A percentile compares a stretch with the other conserved stretches of the same genome.
Conservation (phyloP, 108 stramenopile genomes). For the Discostella pseudostelligera region DNA sequence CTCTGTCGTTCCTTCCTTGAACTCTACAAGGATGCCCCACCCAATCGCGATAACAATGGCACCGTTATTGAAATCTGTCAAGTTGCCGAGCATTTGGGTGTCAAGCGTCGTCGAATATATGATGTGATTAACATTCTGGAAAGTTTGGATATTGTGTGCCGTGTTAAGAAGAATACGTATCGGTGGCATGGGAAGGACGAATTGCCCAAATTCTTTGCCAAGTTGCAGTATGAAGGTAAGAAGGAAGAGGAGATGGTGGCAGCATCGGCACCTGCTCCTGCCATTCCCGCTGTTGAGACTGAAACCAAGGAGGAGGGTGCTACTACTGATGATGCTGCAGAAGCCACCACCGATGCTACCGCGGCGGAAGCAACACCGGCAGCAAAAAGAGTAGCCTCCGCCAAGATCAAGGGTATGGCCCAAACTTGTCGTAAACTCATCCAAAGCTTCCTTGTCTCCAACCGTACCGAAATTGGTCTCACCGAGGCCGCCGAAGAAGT, state of each 20-base stretch:
- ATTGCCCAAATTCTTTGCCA: constrained; percentile 59
- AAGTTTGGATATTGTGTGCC: constrained; percentile 67
- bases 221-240: constrained; percentile 64
- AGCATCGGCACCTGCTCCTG: no score
- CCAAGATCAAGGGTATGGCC: constrained; percentile 75
- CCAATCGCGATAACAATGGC: constrained; percentile 40
- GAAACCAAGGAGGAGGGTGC: neutral
- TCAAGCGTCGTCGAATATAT: constrained; percentile 91
- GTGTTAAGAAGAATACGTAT: constrained; percentile 90
- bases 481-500: constrained; percentile 79
- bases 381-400: neutral
- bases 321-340: no score
- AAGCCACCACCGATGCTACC: neutral
- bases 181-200: constrained; percentile 75
- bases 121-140: constrained; percentile 96
- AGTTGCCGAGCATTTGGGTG: constrained; percentile 75
- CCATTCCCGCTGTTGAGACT: no score
- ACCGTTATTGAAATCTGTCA: constrained; percentile 55
- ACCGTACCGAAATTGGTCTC: constrained; percentile 49
- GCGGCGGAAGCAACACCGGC: neutral
- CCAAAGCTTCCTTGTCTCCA: constrained; percentile 82
- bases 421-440: constrained; percentile 79
- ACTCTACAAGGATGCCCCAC: constrained; percentile 28
- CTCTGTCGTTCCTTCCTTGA: constrained; percentile 74
- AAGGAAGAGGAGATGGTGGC: constrained; percentile 17